Percentiles rank a stretch among this genome's conserved stretches.
Conservation (phyloP, 495 filamentous ascomycete genomes). For the Penicillium waksmanii region DNA sequence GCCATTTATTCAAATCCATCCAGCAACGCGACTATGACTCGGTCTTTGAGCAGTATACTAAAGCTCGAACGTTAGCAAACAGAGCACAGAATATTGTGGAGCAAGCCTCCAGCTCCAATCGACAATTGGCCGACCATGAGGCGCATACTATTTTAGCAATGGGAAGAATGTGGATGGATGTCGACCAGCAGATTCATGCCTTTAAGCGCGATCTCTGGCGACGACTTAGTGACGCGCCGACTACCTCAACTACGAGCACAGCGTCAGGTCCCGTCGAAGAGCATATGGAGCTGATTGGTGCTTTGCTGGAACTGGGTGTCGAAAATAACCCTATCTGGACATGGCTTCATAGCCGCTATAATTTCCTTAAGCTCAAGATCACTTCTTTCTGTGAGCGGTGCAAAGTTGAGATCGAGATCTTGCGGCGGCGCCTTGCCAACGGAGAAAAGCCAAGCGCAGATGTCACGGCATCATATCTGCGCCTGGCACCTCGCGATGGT, state of each 20-base stretch:
- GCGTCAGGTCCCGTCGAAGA: slow-evolving; percentile 64
- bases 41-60: slow-evolving; percentile 82
- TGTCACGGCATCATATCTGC: slow-evolving; percentile 71
- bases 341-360: slow-evolving; percentile 87
- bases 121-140: slow-evolving; percentile 68
- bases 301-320: slow-evolving; percentile 88
- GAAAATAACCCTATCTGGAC: slow-evolving; percentile 95
- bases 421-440: slow-evolving; percentile 77
- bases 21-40: slow-evolving; percentile 87
- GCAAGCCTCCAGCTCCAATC: slow-evolving; percentile 49
- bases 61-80: slow-evolving; percentile 73
- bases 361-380: slow-evolving; percentile 85
- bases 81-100: slow-evolving; percentile 67
- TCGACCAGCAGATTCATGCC: slow-evolving; percentile 76
- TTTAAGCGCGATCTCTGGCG: slow-evolving; percentile 92
- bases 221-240: slow-evolving; percentile 64
- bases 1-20: slow-evolving; percentile 78
- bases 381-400: slow-evolving; percentile 76
- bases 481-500: slow-evolving; percentile 66
- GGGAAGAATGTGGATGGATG: slow-evolving; percentile 92
- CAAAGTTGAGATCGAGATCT: slow-evolving; percentile 87
- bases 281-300: slow-evolving; percentile 84
- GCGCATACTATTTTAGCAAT: slow-evolving; percentile 84
- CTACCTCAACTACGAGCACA: slow-evolving; percentile 44
- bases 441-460: slow-evolving; percentile 70